Evolutionary conservation across 2,329 filamentous ascomycete species (phyloP), one percentile per base, ranked within the genome.

Genomic region (Botrytis paeoniae): DNA sequence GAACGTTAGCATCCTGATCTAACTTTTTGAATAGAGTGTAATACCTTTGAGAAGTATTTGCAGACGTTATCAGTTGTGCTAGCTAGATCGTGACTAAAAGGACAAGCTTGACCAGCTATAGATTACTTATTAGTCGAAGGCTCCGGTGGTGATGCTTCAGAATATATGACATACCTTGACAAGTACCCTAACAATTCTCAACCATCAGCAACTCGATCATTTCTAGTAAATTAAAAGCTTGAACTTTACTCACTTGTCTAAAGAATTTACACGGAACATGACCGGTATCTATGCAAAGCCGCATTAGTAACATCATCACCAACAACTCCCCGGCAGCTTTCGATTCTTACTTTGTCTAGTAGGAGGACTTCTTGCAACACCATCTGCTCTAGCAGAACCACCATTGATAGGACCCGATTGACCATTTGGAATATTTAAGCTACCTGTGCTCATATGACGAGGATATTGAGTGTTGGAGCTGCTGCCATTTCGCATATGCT

Each of bases 21-120:
- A 60, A 57, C 37, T 37, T 37, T 37, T 25, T 5, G 41, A 37
- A n/a, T 45, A 16, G 10, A 22, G 35, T 12, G 62, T 82, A 85
- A 79, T 85, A 97, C 94, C 91, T 98, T 99, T 81, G 95, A 93
- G 82, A 98, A 99, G 85, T 98, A 99, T 84, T 98, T 99, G 91
- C 96, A 99, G 77, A 97, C 90, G 75, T 93, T 95, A 82, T 98
- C 94, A 69, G 92, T 89, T 59, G 94, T 89, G 43, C 91, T 88
- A 81, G 96, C 93, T 76, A 96, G 90, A 76, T 97, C 95, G 84
- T 99, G 96, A 79, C 94, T 93, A 84, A 98, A 99, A 59, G 96
- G 96, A 85, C 96, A 99, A 77, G 95, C 94, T 82, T 93, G 93
- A 78, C 96, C 96, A 73, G 96, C 96, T 72, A 9, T 37, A 68